Evolutionary conservation across 805 yeast genomes (phyloP).

Genomic region (Phaffomyces antillensis): DNA sequence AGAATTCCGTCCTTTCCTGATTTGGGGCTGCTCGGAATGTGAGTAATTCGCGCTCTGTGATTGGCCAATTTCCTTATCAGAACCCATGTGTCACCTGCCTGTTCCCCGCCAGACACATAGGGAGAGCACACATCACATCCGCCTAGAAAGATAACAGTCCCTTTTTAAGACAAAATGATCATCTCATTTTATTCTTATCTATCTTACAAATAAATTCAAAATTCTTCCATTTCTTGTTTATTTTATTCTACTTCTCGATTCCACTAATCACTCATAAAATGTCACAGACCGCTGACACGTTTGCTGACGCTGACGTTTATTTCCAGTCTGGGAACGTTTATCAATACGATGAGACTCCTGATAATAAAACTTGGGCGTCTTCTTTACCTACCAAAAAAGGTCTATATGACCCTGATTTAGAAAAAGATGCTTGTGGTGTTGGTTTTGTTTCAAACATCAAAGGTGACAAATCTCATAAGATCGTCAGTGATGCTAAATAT

Average conservation of each 20-base stretch:
- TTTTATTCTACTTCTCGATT: neutral
- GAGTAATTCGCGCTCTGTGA: neutral
- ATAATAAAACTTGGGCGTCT: constrained; percentile 87
- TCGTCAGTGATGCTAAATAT: constrained; percentile 82
- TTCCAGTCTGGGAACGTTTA: constrained; percentile 13
- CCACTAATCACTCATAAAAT: neutral
- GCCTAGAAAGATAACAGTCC: no score
- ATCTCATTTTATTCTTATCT: no score
- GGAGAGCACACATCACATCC: neutral
- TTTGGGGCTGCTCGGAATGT: neutral
- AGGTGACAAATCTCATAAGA: constrained; percentile 82
- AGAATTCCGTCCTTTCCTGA: no score
- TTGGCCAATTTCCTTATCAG: neutral
- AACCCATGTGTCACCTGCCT: no score
- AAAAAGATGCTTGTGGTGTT: constrained; percentile 98
- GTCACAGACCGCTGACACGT: constrained; percentile 2
- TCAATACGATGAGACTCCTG: constrained; percentile 65
- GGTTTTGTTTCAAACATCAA: constrained; percentile 95
- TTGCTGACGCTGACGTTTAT: constrained; percentile 11
- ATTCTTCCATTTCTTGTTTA: no score
- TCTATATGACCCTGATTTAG: constrained; percentile 86
- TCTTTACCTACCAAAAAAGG: constrained; percentile 83
- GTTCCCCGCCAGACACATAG: neutral
- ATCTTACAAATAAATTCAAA: no score
- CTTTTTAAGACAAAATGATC: no score